Evolutionary conservation across 805 yeast species (phyloP), one percentile per base, ranked within the genome.

Genomic region (Wickerhamomyces canadensis): DNA sequence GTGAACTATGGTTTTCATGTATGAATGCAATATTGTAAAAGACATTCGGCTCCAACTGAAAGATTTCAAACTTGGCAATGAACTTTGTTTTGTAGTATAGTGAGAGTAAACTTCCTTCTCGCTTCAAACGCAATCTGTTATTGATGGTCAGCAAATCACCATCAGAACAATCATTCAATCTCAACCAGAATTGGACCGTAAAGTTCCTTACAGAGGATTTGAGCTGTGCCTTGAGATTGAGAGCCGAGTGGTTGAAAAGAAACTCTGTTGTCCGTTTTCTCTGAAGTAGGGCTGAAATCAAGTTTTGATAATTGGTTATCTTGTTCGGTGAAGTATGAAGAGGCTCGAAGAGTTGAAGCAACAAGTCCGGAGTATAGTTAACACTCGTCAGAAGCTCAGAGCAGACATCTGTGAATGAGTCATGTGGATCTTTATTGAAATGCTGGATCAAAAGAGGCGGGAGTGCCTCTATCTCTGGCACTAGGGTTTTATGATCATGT

Each of bases 51-150:
- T 45, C 52, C 18, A 54, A 33, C 1, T 44, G 33, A 19, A 35
- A 40, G n/a, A 37, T 36, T 8, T 52, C 57, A 29, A 47, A 43
- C 1, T 21, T 36, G 5, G 30, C 47, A 10, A 48, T 14, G 6
- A 34, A 18, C 15, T 34, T 30, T 19, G 31, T 21, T 19, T 41
- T 36, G 35, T 46, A 36, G 33, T 39, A 43, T n/a, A 62, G 49
- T 3, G 62, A 48, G 7, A 59, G 47, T 16, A 54, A 57, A 42
- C 60, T 57, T 2, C 62, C 54, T 8, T 63, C 65, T 21, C 64
- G 13, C 26, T 51, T 57, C n/a, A 63, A 13, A 6, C 24, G 29
- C 4, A 44, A 33, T 13, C 44, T 36, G 17, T 41, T 38, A 4
- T 44, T 41, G 2, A 65, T 35, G 0, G 58, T 44, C 25, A 59